Base-by-base conservation (phyloP, 2,329 filamentous ascomycete species). In the Ophiosphaerella korrae region DNA sequence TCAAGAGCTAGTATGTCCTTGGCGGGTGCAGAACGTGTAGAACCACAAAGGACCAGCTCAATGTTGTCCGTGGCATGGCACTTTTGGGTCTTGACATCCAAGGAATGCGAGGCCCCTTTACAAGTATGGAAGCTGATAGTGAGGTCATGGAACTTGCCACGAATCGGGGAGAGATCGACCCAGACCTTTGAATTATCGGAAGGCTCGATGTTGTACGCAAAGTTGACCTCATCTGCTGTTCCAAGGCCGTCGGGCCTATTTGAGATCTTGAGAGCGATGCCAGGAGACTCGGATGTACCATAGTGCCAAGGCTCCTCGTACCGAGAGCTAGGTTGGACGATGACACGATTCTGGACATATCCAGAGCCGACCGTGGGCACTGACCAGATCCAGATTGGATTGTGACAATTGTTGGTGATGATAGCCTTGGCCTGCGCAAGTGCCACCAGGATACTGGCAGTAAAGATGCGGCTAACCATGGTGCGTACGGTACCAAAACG, bases 231-330 rank as follows among this genome's bases (percentile, higher is more conserved):
- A 26, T 50, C 43, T 29, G 54, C 48, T 18, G 50, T 46, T 49
- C 52, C 9, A 42, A 69, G 59, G 39, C 63, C 64, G 21, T 69
- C 49, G 12, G 45, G 18, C n/a, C 57, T 41, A 31, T 52, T 38
- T 9, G 62, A 66, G 29, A 67, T 41, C 55, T 69, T 69, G 52
- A 67, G 62, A 45, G 66, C 56, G 18, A 69, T 50, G 8, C 66
- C 64, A 14, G 62, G 60, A 37, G 54, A 61, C 13, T 35, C 35
- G 1, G 34, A 14, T 8, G 60, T 57, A 21, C 64, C 66, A 40
- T 47, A 42, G 40, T 53, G 66, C 53, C 57, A 67, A 21, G 60
- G 53, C 47, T 69, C 64, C 35, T 57, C 54, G 44, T 67, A 69
- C 9, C 50, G 48, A 14, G 48, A 45, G 37, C 61, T 52, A 42